Percentiles rank a stretch among this genome's conserved stretches.
Conservation (phyloP, 106 monocot genomes). For the Acanthochlamys bracteata region DNA sequence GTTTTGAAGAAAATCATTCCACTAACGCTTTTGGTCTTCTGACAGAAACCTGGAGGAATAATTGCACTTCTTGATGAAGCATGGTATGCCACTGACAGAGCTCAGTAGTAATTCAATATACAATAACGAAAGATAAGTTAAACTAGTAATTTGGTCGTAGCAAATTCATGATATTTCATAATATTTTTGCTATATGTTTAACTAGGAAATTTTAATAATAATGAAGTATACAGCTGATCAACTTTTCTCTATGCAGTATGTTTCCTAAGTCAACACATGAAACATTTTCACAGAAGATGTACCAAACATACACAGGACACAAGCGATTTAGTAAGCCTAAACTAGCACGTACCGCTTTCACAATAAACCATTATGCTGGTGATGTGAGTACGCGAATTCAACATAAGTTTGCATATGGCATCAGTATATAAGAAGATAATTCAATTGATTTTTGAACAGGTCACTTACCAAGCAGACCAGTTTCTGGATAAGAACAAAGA, state of each 20-base stretch:
- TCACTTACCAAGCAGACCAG: slow-evolving; percentile 56
- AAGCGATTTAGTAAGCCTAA: slow-evolving; percentile 57
- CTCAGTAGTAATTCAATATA: too few relatives aligned
- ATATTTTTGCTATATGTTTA: too few relatives aligned
- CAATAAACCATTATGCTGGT: slow-evolving; percentile 59
- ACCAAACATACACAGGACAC: slow-evolving; percentile 46
- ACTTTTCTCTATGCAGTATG: slow-evolving; percentile 30
- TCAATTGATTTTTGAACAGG: slow-evolving; percentile 21
- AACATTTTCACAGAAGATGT: slow-evolving; percentile 74
- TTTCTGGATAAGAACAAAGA: slow-evolving; percentile 73
- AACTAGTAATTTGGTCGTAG: too few relatives aligned
- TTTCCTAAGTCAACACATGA: slow-evolving; percentile 78
- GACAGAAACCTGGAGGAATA: slow-evolving; percentile 90
- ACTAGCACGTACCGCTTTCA: slow-evolving; percentile 49
- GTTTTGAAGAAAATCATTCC: too few relatives aligned
- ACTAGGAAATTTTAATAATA: too few relatives aligned
- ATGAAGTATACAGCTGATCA: too few relatives aligned
- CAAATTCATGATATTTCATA: too few relatives aligned
- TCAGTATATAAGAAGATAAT: too few relatives aligned
- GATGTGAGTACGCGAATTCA: slow-evolving; percentile 58
- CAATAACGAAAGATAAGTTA: too few relatives aligned
- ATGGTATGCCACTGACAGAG: too few relatives aligned
- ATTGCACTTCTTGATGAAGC: slow-evolving; percentile 73
- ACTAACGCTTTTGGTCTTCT: too few relatives aligned
- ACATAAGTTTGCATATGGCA: too few relatives aligned